Percentiles rank a stretch among this genome's conserved stretches.
phyloP scores from a whole-genome alignment of 2,329 filamentous ascomycete species.

The Penicillium sp. region DNA sequence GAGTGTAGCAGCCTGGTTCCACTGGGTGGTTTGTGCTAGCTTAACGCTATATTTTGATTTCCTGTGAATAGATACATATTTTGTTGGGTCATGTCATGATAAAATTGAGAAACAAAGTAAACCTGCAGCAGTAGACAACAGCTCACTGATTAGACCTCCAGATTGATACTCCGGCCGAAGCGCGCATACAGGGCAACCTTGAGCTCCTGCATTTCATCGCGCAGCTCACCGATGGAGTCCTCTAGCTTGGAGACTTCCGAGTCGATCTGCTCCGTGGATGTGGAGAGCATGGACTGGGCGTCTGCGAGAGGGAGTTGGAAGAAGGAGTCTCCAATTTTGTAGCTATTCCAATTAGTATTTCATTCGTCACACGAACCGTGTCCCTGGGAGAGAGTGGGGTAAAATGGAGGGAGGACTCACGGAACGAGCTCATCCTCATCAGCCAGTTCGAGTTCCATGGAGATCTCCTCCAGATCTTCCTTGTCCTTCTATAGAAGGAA shows the following conservation, averaged over 20 bases:
- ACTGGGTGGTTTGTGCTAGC: background rate
- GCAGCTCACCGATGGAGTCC: conserved; percentile 72
- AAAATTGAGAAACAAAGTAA: background rate
- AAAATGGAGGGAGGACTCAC: conserved; percentile 57
- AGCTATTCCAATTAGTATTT: conserved; percentile 58
- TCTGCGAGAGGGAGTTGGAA: conserved; percentile 82
- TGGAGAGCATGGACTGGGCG: conserved; percentile 81
- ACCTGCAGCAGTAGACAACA: conserved; percentile 1
- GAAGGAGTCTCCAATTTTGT: conserved; percentile 96
- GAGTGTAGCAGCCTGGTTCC: too few species aligned
- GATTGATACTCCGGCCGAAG: conserved; percentile 95
- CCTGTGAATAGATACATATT: conserved; percentile 1
- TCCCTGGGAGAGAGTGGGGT: background rate
- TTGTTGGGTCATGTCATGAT: background rate
- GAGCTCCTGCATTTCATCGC: conserved; percentile 84
- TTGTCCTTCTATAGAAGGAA: conserved; percentile 79
- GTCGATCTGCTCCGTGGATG: conserved; percentile 74
- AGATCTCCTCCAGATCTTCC: conserved; percentile 93
- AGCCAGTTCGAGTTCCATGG: conserved; percentile 86
- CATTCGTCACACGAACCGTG: background rate
- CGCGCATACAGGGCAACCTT: conserved; percentile 93
- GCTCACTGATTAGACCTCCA: conserved; percentile 77
- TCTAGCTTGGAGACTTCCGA: conserved; percentile 76
- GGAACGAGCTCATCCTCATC: conserved; percentile 94
- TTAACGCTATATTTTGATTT: background rate